phyloP scores from a whole-genome alignment of 768 basidiomycete genomes.

The Kondoa subrosea region DNA sequence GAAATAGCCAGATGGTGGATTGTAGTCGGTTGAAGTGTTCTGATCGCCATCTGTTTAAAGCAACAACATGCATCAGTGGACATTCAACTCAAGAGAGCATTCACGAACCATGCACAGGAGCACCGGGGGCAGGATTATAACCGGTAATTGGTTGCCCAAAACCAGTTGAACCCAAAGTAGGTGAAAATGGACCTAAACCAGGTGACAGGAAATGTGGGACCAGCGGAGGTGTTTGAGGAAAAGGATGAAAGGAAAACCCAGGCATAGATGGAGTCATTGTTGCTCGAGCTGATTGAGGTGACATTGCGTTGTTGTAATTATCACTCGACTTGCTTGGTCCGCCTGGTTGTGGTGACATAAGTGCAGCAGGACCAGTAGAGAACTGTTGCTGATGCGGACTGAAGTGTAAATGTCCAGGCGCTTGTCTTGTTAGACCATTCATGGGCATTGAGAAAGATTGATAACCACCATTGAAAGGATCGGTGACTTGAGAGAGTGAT shows the following conservation, averaged over 20 bases:
- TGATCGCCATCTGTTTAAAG: background rate
- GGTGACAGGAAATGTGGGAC: conserved; percentile 47
- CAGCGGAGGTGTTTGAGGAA: conserved; percentile 36
- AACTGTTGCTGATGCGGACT: background rate
- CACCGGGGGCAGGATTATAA: conserved; percentile 12
- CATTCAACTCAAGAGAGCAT: background rate
- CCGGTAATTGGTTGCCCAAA: background rate
- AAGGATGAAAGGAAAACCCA: conserved; percentile 63
- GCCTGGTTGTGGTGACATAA: background rate
- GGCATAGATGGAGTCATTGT: conserved; percentile 49
- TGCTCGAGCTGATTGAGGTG: conserved; percentile 30
- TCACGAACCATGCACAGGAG: conserved; percentile 12
- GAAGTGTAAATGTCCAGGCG: conserved; percentile 3
- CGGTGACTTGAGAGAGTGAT: too few relatives aligned
- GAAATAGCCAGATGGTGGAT: conserved; percentile 2
- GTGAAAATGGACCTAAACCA: conserved; percentile 25
- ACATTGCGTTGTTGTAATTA: conserved; percentile 6
- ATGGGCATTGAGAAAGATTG: background rate
- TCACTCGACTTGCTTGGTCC: background rate
- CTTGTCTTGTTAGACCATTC: conserved; percentile 1
- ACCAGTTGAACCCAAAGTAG: conserved; percentile 9
- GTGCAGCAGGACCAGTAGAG: conserved; percentile 8
- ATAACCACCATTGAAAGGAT: too few relatives aligned
- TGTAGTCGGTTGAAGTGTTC: background rate
- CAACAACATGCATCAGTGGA: background rate